Conservation (phyloP, 495 filamentous ascomycete species). For the Aspergillus campestris region DNA sequence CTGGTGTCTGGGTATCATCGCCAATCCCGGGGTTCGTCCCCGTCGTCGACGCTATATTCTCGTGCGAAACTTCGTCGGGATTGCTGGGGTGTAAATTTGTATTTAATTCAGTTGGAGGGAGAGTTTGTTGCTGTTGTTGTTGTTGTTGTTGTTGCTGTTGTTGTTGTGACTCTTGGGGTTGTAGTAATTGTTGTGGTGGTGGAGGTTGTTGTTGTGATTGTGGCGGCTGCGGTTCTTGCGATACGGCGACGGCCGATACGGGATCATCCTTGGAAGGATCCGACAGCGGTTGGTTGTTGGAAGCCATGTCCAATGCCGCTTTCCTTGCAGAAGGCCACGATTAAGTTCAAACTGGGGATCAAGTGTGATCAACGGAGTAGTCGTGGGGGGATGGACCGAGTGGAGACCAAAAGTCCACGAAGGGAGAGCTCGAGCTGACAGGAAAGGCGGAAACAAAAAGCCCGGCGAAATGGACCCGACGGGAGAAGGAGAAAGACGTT, state of each 20-base stretch:
- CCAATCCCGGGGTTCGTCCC: slow-evolving; percentile 19
- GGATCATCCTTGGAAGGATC: slow-evolving; percentile 12
- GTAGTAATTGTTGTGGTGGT: slow-evolving; percentile 8
- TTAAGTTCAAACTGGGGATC: too few species aligned
- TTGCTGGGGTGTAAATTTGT: slow-evolving; percentile 8
- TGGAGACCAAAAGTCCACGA: too few species aligned
- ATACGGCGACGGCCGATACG: slow-evolving; percentile 9
- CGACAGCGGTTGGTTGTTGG: slow-evolving; percentile 17
- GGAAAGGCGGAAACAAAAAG: too few species aligned
- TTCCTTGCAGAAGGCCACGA: neutral
- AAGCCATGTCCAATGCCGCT: slow-evolving; percentile 15
- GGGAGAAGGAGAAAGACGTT: too few species aligned
- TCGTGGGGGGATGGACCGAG: too few species aligned
- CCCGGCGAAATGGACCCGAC: too few species aligned
- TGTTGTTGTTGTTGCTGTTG: slow-evolving; percentile 12
- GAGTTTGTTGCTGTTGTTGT: slow-evolving; percentile 9
- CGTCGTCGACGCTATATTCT: slow-evolving; percentile 8
- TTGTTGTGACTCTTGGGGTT: slow-evolving; percentile 4
- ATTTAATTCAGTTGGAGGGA: slow-evolving; percentile 6
- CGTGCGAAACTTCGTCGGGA: slow-evolving; percentile 4
- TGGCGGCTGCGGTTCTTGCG: slow-evolving; percentile 12
- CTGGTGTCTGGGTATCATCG: slow-evolving; percentile 19
- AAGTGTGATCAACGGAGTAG: too few species aligned
- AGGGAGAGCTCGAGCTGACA: too few species aligned
- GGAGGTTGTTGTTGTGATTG: slow-evolving; percentile 9